Evolutionary conservation across 2,329 filamentous ascomycete species (phyloP).

Genomic region (Monilinia polystroma): DNA sequence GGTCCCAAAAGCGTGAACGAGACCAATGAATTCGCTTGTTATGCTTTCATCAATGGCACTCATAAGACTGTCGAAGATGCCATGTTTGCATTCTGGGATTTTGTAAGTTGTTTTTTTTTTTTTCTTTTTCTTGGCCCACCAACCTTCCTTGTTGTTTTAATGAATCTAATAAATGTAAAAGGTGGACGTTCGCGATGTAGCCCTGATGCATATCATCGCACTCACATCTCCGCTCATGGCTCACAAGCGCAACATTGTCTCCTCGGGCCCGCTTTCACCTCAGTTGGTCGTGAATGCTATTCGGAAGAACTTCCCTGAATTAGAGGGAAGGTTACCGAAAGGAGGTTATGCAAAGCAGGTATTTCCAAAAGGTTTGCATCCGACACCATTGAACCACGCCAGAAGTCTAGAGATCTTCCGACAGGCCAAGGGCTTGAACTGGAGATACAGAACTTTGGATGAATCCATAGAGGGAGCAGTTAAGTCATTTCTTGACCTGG

Average conservation of each 20-base stretch:
- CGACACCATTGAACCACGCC: slow-evolving; percentile 33
- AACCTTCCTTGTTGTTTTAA: not conserved
- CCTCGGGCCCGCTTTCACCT: slow-evolving; percentile 58
- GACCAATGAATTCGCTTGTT: slow-evolving; percentile 57
- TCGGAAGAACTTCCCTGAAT: slow-evolving; percentile 51
- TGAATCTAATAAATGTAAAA: not conserved
- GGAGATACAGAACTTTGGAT: slow-evolving; percentile 36
- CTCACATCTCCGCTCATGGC: slow-evolving; percentile 55
- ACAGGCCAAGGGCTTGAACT: slow-evolving; percentile 22
- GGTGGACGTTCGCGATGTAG: slow-evolving; percentile 56
- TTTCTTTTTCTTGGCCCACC: slow-evolving; percentile 21
- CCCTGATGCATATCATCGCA: slow-evolving; percentile 58
- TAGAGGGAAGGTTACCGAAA: slow-evolving; percentile 47
- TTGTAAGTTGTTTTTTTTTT: slow-evolving; percentile 44
- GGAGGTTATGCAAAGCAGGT: slow-evolving; percentile 40
- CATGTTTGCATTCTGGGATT: slow-evolving; percentile 27
- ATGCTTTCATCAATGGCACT: slow-evolving; percentile 50
- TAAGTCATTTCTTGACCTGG: slow-evolving; percentile 34
- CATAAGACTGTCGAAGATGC: slow-evolving; percentile 43
- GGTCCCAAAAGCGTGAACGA: slow-evolving; percentile 64
- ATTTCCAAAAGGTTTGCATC: slow-evolving; percentile 31
- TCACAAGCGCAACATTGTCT: slow-evolving; percentile 58
- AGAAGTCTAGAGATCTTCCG: slow-evolving; percentile 27
- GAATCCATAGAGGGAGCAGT: slow-evolving; percentile 37
- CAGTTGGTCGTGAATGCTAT: slow-evolving; percentile 56